phyloP scores from a whole-genome alignment of 164 flowering plant genomes.

The Aristolochia contorta region DNA sequence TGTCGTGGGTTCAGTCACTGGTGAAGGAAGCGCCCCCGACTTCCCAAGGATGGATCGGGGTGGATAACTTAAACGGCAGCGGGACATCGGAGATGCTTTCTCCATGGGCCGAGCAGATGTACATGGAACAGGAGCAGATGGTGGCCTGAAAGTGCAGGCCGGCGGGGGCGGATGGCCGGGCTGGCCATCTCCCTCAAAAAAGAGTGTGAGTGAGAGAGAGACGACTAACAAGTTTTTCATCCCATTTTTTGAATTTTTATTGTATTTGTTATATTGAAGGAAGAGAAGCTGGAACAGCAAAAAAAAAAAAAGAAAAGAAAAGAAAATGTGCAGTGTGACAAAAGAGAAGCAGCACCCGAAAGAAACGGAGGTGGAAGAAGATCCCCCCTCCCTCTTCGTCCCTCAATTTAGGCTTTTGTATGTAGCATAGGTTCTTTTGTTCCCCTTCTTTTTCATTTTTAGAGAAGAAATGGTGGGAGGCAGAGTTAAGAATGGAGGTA shows the following conservation, averaged over 20 bases:
- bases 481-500: too few relatives aligned
- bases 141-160: constrained; percentile 43
- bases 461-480: too few relatives aligned
- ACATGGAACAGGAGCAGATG: constrained; percentile 87
- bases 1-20: constrained; percentile 74
- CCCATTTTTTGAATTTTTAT: constrained; percentile 11
- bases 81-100: constrained; percentile 27
- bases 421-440: too few relatives aligned
- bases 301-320: too few relatives aligned
- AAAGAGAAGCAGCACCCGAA: not conserved
- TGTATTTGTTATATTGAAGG: constrained; percentile 15
- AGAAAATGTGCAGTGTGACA: not conserved
- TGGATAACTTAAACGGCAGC: constrained; percentile 18
- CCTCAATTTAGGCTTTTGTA: too few relatives aligned
- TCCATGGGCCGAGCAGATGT: constrained; percentile 73
- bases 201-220: too few relatives aligned
- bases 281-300: not conserved
- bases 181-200: not conserved
- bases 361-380: not conserved
- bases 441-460: too few relatives aligned
- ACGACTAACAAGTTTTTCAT: constrained; percentile 8
- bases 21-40: constrained; percentile 12
- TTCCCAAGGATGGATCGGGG: constrained; percentile 7
- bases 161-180: not conserved
- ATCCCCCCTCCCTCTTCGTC: not conserved